Evolutionary conservation across 345 rosid species (phyloP).

Genomic region (Kandelia obovata): DNA sequence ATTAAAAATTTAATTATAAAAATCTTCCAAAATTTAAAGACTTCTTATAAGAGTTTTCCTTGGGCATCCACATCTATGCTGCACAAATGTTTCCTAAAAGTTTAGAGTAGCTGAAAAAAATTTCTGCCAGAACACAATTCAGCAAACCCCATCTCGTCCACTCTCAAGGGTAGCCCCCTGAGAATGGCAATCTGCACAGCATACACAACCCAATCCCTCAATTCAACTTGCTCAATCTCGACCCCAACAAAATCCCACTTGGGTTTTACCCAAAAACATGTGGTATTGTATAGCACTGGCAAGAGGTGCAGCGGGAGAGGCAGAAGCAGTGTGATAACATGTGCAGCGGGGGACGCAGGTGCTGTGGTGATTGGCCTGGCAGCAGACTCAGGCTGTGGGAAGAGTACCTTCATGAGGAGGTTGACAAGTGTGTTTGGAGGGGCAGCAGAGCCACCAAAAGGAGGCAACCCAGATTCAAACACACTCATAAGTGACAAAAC

Average conservation of each 20-base stretch:
- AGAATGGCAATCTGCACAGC: slow-evolving; percentile 72
- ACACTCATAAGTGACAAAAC: slow-evolving; percentile 88
- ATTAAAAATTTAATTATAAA: no score
- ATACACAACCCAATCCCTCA: slow-evolving; percentile 65
- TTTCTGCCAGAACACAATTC: no score
- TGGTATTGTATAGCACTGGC: slow-evolving; percentile 41
- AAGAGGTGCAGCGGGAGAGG: slow-evolving; percentile 20
- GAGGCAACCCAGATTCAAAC: slow-evolving; percentile 96
- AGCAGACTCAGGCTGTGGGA: slow-evolving; percentile 96
- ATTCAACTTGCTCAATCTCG: slow-evolving; percentile 62
- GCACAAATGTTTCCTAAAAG: background rate
- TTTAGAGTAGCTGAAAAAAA: background rate
- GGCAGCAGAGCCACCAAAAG: slow-evolving; percentile 87
- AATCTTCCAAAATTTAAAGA: no score
- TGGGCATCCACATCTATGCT: background rate
- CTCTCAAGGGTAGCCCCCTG: background rate
- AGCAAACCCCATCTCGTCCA: no score
- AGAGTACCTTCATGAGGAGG: slow-evolving; percentile 88
- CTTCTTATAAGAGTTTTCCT: no score
- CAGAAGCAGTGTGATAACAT: slow-evolving; percentile 46
- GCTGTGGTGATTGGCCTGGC: slow-evolving; percentile 90
- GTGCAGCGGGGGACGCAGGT: slow-evolving; percentile 45
- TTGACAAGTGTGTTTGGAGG: slow-evolving; percentile 94
- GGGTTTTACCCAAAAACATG: slow-evolving; percentile 42
- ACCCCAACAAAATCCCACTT: slow-evolving; percentile 47